Conservation (phyloP, 805 yeast species). For the Candida anglica region DNA sequence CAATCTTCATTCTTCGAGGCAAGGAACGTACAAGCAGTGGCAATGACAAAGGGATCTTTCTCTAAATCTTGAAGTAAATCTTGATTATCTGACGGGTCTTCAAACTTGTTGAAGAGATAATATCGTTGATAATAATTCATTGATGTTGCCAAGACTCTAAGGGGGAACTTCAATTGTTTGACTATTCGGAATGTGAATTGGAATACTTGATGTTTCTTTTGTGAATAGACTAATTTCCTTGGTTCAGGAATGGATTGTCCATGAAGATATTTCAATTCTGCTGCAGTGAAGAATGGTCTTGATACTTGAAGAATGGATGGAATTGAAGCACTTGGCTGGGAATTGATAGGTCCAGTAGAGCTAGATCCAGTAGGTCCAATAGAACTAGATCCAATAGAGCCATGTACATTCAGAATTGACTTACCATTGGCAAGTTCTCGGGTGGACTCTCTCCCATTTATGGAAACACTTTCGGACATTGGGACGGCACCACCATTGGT, state of each 20-base stretch:
- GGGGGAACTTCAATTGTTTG: conserved; percentile 58
- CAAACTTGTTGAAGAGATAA: conserved; percentile 61
- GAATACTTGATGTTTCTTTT: conserved; percentile 50
- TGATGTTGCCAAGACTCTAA: conserved; percentile 64
- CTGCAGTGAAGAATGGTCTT: conserved; percentile 56
- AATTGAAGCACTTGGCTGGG: neutral
- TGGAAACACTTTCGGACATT: too few species aligned
- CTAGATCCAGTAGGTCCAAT: too few species aligned
- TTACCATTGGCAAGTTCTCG: too few species aligned
- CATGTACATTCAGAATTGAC: too few species aligned
- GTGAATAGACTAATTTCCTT: conserved; percentile 41
- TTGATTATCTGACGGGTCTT: conserved; percentile 17
- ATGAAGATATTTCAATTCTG: conserved; percentile 51
- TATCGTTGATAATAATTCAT: conserved; percentile 72
- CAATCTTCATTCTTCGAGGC: conserved; percentile 83
- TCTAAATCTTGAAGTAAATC: conserved; percentile 20
- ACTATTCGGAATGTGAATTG: conserved; percentile 52
- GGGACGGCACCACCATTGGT: too few species aligned
- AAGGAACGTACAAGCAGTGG: conserved; percentile 62
- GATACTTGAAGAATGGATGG: conserved; percentile 38
- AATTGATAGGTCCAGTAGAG: too few species aligned
- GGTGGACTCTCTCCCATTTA: too few species aligned
- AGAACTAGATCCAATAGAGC: too few species aligned
- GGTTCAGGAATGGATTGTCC: conserved; percentile 48
- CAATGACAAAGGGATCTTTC: conserved; percentile 55